Conservation (phyloP, 2,329 filamentous ascomycete genomes). For the Pezicula neosporulosa region DNA sequence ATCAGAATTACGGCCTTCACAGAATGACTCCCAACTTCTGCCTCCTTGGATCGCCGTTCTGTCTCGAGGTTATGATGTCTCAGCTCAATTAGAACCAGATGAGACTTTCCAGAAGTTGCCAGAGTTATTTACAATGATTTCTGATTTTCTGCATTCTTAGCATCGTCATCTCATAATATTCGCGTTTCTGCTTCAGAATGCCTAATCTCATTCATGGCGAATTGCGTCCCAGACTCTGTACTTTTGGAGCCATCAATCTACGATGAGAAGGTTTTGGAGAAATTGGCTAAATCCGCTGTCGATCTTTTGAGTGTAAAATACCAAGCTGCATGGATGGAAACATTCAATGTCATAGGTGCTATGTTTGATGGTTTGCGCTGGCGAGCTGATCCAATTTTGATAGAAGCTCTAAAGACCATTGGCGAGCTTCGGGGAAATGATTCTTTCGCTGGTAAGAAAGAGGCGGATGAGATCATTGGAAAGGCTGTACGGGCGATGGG, state of each 20-base stretch:
- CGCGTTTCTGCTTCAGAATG: conserved; percentile 93
- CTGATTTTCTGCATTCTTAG: conserved; percentile 75
- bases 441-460: conserved; percentile 89
- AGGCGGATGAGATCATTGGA: conserved; percentile 86
- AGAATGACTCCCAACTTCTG: conserved; percentile 90
- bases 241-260: conserved; percentile 87
- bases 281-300: conserved; percentile 69
- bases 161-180: conserved; percentile 88
- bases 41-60: conserved; percentile 96
- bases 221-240: conserved; percentile 79
- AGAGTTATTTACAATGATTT: conserved; percentile 75
- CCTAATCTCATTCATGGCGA: conserved; percentile 86
- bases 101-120: conserved; percentile 91
- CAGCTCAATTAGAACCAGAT: conserved; percentile 80
- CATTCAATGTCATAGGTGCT: conserved; percentile 82
- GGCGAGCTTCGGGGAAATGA: conserved; percentile 86
- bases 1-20: conserved; percentile 82
- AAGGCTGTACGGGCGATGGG: conserved; percentile 89
- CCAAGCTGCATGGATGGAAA: conserved; percentile 91
- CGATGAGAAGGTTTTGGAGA: conserved; percentile 86
- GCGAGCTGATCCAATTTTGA: conserved; percentile 76
- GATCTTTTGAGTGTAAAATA: conserved; percentile 84
- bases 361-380: conserved; percentile 87
- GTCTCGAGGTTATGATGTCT: conserved; percentile 91
- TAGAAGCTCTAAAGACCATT: conserved; percentile 71